Base-by-base conservation (phyloP, 139 green algal species). In the Chlorella sp. region DNA sequence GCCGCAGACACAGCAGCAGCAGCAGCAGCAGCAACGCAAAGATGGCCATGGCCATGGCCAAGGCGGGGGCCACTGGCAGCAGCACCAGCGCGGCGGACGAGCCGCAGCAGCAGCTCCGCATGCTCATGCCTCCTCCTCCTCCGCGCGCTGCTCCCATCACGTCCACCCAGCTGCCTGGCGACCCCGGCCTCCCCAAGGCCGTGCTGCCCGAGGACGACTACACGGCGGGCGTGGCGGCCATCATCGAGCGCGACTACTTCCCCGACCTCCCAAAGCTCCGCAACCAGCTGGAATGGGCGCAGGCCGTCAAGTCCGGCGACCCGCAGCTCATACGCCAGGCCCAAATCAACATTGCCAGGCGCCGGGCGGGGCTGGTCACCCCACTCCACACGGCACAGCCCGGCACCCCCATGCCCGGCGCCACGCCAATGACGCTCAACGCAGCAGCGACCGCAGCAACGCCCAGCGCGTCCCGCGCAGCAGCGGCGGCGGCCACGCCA, bases 241-340 rank as follows among this genome's bases (percentile, higher is more conserved):
- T 98, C 32, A 93, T 98, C 2, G 87, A 97, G 80, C 75, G 93
- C 0, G 93, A 98, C 82, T 98, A 90, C 80, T 98, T 98, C 63
- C 93, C 93, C 3, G 89, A 96, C 69, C 55, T 97, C 2, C 82
- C 87, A 10, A 88, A 90, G 67, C 83, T 98, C 71, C 75, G 92
- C 74, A 91, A 88, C 77, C 87, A 93, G 80, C 79, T 98, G 34
- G 90, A 93, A 31, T 95, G 90, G 92, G 76, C 95, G 27, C 73
- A 95, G 61, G 93, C 93, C 24, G 74, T 94, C 1, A 84, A 90
- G 34, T 91, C 79, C 42, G 83, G 85, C 5, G 84, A 95, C 76
- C 42, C 86, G 5, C 79, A 72, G 2, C 31, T 59, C 14, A 91
- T 96, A 10, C 75, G 82, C 1, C 77, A 86, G 27, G 93, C 91